These are phyloP conservation scores for Rhodomyrtus tomentosa DNA, from an alignment of 345 rosid genomes.

Conservation along the genomic window DNA sequence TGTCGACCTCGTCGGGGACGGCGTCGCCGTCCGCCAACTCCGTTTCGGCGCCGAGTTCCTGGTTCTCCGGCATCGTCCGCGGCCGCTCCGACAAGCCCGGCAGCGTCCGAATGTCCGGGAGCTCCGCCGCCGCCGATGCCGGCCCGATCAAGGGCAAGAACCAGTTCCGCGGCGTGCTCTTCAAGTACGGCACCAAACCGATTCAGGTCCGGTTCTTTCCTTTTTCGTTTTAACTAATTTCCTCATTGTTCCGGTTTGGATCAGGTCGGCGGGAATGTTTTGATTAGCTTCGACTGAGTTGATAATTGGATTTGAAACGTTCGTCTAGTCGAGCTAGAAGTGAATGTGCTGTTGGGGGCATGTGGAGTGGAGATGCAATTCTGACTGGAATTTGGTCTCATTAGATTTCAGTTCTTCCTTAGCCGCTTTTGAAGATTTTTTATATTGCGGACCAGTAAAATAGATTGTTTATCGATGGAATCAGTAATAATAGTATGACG, in stretches of 20 bases:
- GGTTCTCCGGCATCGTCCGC: conserved; percentile 1
- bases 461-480: not conserved
- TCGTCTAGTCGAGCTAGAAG: not conserved
- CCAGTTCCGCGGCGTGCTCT: conserved; percentile 83
- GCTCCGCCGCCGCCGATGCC: not conserved
- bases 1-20: not conserved
- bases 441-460: not conserved
- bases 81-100: conserved; percentile 2
- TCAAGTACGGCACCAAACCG: conserved; percentile 85
- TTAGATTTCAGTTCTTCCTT: not conserved
- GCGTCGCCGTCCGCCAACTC: not conserved
- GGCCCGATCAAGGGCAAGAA: conserved; percentile 57
- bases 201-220: conserved; percentile 41
- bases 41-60: not conserved
- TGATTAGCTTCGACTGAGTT: not conserved
- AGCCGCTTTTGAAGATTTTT: not conserved
- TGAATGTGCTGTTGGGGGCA: not conserved
- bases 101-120: not conserved
- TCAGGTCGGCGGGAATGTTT: not conserved
- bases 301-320: not conserved
- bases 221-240: not conserved
- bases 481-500: not conserved
- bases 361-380: not conserved
- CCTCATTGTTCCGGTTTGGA: not conserved
- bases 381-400: not conserved